Evolutionary conservation across 495 filamentous ascomycete genomes (phyloP).

Genomic region (Podospora pseudopauciseta): DNA sequence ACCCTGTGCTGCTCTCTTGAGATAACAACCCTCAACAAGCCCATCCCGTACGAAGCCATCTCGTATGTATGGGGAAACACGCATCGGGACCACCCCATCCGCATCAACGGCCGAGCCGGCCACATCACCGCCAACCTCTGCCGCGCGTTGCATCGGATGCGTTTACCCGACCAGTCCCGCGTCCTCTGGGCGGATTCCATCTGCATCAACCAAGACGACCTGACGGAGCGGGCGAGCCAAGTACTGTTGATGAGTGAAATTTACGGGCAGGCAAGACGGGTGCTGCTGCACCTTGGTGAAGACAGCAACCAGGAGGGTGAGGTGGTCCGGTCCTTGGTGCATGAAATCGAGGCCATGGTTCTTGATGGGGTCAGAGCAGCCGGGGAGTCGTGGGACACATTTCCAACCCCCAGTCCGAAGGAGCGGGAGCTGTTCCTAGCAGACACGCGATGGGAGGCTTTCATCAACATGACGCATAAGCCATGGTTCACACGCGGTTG

Average conservation of each 20-base stretch:
- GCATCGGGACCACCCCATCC: neutral
- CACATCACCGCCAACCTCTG: neutral
- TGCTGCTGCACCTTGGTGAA: conserved; percentile 35
- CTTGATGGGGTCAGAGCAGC: neutral
- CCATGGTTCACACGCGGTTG: conserved; percentile 19
- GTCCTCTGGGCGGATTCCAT: conserved; percentile 33
- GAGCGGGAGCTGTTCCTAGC: no score
- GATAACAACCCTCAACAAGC: neutral
- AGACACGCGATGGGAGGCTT: conserved; percentile 4
- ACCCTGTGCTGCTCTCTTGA: neutral
- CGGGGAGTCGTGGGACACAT: neutral
- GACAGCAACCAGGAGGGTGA: neutral
- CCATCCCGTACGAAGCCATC: neutral
- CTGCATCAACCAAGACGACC: conserved; percentile 40
- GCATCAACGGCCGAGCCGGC: neutral
- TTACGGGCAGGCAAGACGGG: conserved; percentile 26
- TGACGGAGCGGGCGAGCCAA: conserved; percentile 30
- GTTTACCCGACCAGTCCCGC: neutral
- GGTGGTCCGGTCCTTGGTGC: conserved; percentile 7
- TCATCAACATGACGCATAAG: conserved; percentile 4
- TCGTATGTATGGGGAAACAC: neutral
- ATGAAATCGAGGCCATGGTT: conserved; percentile 14
- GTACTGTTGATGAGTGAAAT: conserved; percentile 35
- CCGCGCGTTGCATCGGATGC: neutral
- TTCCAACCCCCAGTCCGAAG: no score